phyloP scores from a whole-genome alignment of 257 asterid species.

The Phtheirospermum japonicum region DNA sequence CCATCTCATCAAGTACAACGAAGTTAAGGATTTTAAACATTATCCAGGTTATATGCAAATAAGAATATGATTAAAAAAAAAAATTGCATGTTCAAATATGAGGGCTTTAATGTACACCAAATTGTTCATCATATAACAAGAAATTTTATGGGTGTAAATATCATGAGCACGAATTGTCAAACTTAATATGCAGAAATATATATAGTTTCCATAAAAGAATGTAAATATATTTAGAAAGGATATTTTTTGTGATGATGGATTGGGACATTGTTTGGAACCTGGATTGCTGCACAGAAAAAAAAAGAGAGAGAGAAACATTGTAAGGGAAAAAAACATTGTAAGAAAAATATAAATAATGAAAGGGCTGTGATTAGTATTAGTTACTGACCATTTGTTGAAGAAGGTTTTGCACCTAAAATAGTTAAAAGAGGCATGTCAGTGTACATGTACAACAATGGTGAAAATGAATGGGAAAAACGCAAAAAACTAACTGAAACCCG shows the following conservation, averaged over 20 bases:
- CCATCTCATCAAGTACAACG: slow-evolving; percentile 81
- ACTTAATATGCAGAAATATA: not conserved
- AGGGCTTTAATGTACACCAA: not conserved
- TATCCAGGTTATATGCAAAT: too few relatives aligned
- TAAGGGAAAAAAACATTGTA: not conserved
- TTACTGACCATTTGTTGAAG: slow-evolving; percentile 80
- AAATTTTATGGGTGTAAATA: not conserved
- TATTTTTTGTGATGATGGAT: slow-evolving; percentile 71
- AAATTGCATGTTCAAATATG: too few relatives aligned
- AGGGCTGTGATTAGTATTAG: slow-evolving; percentile 3
- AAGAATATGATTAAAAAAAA: too few relatives aligned
- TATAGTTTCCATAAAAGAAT: not conserved
- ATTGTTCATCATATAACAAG: not conserved
- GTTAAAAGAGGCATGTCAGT: slow-evolving; percentile 29
- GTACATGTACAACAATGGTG: too few relatives aligned
- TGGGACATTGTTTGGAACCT: slow-evolving; percentile 87
- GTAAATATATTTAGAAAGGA: slow-evolving; percentile 36
- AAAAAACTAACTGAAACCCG: not conserved
- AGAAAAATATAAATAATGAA: not conserved
- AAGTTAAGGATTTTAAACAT: slow-evolving; percentile 42
- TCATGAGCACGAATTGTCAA: too few relatives aligned
- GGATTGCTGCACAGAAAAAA: slow-evolving; percentile 51
- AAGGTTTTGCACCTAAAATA: slow-evolving; percentile 70
- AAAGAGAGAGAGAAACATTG: not conserved
- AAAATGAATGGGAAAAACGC: too few relatives aligned